Evolutionary conservation across 2,329 filamentous ascomycete genomes (phyloP).

Genomic region (Apiospora kogelbergensis): DNA sequence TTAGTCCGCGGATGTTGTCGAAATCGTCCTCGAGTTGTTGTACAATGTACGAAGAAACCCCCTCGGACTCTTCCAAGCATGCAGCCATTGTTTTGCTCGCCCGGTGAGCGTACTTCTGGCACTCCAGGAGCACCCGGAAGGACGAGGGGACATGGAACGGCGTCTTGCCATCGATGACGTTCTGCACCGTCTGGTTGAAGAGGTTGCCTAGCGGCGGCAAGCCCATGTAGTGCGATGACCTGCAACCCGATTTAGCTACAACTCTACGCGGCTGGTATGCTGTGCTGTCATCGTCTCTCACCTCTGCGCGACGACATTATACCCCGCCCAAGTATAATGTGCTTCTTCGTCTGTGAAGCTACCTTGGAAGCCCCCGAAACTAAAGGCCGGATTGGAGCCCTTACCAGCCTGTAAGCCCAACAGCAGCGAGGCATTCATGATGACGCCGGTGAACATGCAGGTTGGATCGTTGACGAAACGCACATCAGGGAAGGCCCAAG

Average conservation of each 20-base stretch:
- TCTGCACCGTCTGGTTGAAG: slow-evolving; percentile 51
- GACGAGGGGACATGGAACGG: slow-evolving; percentile 42
- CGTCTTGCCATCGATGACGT: slow-evolving; percentile 40
- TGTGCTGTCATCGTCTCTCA: slow-evolving; percentile 22
- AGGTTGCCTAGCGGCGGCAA: slow-evolving; percentile 44
- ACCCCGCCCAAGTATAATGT: slow-evolving; percentile 52
- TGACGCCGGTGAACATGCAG: slow-evolving; percentile 45
- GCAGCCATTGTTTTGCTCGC: slow-evolving; percentile 48
- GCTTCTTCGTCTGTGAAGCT: slow-evolving; percentile 52
- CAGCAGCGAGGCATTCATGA: slow-evolving; percentile 47
- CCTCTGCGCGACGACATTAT: slow-evolving; percentile 53
- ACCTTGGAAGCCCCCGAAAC: slow-evolving; percentile 40
- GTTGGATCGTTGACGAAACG: slow-evolving; percentile 53
- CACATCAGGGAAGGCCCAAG: slow-evolving; percentile 52
- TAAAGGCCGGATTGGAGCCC: slow-evolving; percentile 50
- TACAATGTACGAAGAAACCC: slow-evolving; percentile 47
- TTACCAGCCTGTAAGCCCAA: slow-evolving; percentile 53
- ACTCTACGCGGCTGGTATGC: slow-evolving; percentile 30
- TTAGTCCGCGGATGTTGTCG: slow-evolving; percentile 43
- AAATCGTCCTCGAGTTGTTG: slow-evolving; percentile 53
- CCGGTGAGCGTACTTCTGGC: slow-evolving; percentile 51
- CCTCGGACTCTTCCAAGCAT: slow-evolving; percentile 45
- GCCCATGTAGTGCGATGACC: slow-evolving; percentile 43
- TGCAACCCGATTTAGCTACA: slow-evolving; percentile 19
- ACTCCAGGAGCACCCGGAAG: slow-evolving; percentile 46